These are phyloP conservation scores for Casuarina equisetifolia DNA, from an alignment of 306 rosid species.

Conservation along the genomic window DNA sequence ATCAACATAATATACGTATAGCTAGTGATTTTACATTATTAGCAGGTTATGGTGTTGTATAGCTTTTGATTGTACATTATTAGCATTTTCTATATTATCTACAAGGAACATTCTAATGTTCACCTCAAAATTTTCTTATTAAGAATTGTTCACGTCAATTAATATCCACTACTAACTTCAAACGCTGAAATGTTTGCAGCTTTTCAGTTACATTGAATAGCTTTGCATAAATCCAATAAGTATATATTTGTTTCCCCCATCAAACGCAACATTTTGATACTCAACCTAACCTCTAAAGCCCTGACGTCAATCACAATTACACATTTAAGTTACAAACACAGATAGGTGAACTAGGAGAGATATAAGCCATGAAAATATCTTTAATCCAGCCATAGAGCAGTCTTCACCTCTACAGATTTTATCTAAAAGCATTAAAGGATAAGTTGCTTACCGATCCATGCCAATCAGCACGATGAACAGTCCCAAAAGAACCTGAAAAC, in stretches of 20 bases:
- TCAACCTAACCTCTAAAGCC: not conserved
- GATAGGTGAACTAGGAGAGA: not conserved
- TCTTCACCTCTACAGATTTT: not conserved
- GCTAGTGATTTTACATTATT: not conserved
- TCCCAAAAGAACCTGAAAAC: slow-evolving; percentile 95
- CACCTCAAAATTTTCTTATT: too few species aligned
- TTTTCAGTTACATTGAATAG: not conserved
- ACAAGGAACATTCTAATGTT: too few species aligned
- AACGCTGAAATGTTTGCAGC: not conserved
- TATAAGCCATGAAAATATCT: not conserved
- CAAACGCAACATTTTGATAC: slow-evolving; percentile 15
- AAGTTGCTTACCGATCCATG: slow-evolving; percentile 82
- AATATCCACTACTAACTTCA: not conserved
- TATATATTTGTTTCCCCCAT: slow-evolving; percentile 1
- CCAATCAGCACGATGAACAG: slow-evolving; percentile 99
- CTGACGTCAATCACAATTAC: not conserved
- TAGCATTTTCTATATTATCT: too few species aligned
- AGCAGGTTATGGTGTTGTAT: not conserved
- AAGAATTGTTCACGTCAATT: not conserved
- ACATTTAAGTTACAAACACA: slow-evolving; percentile 15
- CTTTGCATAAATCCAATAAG: slow-evolving; percentile 8
- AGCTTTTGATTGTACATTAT: not conserved
- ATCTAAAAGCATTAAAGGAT: slow-evolving; percentile 11
- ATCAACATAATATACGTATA: not conserved
- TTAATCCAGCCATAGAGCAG: not conserved